Evolutionary conservation across 2,329 filamentous ascomycete species (phyloP), one percentile per base, ranked within the genome.

Genomic region (Fusarium tjaetaba): DNA sequence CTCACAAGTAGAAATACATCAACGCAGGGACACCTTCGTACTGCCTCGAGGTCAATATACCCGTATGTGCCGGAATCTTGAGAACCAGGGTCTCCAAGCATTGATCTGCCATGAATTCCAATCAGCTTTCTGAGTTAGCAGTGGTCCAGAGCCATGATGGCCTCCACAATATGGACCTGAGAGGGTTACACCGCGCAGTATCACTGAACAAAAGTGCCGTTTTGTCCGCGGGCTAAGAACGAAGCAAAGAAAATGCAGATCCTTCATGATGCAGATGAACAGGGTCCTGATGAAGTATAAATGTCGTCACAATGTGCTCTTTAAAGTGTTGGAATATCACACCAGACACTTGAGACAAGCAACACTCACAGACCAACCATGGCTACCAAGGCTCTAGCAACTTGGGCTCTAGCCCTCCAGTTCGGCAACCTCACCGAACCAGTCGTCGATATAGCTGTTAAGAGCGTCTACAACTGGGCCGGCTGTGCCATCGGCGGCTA

Each of bases 401-500:
- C 36, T 2, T 49, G 61, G 55, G 61, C 55, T 8, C 43, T 64
- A 1, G 43, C 61, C 43, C 61, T 61, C 7, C 43, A 61, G 20
- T 64, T 64, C 22, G 43, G 61, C n/a, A 64, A 49, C 16, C 30
- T 61, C 16, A 49, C 61, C 4, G 43, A 49, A 3, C 55, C 55
- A 20, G 24, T 64, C 14, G 24, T 43, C 1, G 43, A 49, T 4
- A 64, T 64, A 38, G 60, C 52, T 6, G 52, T 48, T 1, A 64
- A 64, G 11, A 64, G 55, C 18, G 43, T 49, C 20, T 64, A 64
- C 11, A 61, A 49, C 43, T 64, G 61, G 61, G 55, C 61, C 7
- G 55, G 55, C 15, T 64, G 43, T 32, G 55, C 61, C 15, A 61
- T 64, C n/a, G 55, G 53, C 24, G 55, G 61, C 20, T 64, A 61